phyloP scores from a whole-genome alignment of 2,329 filamentous ascomycete species.

The Exophiala oligosperma region DNA sequence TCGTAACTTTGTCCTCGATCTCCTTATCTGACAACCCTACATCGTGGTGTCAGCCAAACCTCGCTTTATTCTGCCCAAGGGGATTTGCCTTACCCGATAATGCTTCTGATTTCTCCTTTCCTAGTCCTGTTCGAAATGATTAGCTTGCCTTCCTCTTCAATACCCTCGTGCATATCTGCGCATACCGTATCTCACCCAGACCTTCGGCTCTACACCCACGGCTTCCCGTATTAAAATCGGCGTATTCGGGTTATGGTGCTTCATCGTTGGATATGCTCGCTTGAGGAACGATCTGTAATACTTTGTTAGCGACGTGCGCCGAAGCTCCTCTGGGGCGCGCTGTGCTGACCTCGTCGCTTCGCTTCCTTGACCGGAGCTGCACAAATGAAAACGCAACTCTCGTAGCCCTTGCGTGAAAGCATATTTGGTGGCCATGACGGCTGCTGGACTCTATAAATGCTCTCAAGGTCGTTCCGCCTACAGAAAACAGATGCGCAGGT shows the following conservation, averaged over 20 bases:
- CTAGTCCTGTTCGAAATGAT: slow-evolving; percentile 55
- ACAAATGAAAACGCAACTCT: slow-evolving; percentile 96
- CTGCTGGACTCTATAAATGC: slow-evolving; percentile 15
- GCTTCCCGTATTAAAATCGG: slow-evolving; percentile 96
- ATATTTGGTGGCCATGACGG: slow-evolving; percentile 85
- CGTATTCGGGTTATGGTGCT: slow-evolving; percentile 94
- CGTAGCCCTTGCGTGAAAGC: slow-evolving; percentile 84
- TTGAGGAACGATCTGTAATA: slow-evolving; percentile 76
- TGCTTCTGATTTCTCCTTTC: slow-evolving; percentile 66
- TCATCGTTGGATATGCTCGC: slow-evolving; percentile 95
- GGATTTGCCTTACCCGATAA: slow-evolving; percentile 53
- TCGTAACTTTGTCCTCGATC: slow-evolving; percentile 67
- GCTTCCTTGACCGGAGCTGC: slow-evolving; percentile 90
- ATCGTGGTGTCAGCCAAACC: slow-evolving; percentile 17
- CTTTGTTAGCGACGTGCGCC: slow-evolving; percentile 6
- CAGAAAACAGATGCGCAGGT: neutral
- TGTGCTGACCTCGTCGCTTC: slow-evolving; percentile 54
- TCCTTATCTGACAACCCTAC: slow-evolving; percentile 67
- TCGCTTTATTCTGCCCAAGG: no score
- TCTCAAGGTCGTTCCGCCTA: neutral
- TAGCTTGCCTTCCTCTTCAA: neutral
- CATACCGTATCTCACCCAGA: slow-evolving; percentile 92
- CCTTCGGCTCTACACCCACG: slow-evolving; percentile 74
- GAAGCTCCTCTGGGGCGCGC: neutral
- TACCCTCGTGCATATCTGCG: no score